Evolutionary conservation across 208 protist species (phyloP).

Genomic region (Wallacemonas collosoma): DNA sequence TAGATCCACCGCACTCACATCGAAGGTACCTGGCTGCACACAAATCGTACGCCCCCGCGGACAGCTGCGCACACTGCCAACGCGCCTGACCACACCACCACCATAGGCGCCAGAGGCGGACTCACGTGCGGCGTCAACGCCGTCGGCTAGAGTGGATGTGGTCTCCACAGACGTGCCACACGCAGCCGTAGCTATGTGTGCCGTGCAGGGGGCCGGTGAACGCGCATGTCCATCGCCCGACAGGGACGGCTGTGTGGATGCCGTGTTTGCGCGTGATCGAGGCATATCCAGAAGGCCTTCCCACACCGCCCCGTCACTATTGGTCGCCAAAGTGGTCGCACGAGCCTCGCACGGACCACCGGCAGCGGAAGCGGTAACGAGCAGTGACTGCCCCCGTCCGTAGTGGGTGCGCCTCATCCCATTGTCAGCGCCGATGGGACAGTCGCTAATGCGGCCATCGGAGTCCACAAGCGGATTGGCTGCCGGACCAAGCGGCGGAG

Average conservation of each 20-base stretch:
- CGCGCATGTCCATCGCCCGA: no score
- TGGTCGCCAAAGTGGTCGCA: neutral
- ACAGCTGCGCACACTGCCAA: neutral
- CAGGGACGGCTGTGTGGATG: neutral
- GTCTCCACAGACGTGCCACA: neutral
- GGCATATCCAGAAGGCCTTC: conserved; percentile 3
- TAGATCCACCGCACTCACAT: conserved; percentile 18
- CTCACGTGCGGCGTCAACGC: neutral
- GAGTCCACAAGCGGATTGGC: neutral
- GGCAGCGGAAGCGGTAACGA: neutral
- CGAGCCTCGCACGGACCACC: no score
- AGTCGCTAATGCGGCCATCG: no score
- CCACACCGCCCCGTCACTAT: conserved; percentile 11
- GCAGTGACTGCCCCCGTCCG: conserved; percentile 2
- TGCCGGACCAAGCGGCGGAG: neutral
- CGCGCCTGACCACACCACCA: neutral
- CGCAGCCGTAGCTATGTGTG: neutral
- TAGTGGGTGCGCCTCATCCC: neutral
- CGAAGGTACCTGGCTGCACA: conserved; percentile 25
- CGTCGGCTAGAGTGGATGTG: neutral
- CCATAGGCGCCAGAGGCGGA: neutral
- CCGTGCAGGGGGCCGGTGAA: neutral
- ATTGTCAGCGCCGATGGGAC: neutral
- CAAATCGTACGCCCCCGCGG: conserved; percentile 1
- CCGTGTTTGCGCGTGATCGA: conserved; percentile 4